Evolutionary conservation across 164 flowering plant species (phyloP).

Genomic region (Cinnamomum chago): DNA sequence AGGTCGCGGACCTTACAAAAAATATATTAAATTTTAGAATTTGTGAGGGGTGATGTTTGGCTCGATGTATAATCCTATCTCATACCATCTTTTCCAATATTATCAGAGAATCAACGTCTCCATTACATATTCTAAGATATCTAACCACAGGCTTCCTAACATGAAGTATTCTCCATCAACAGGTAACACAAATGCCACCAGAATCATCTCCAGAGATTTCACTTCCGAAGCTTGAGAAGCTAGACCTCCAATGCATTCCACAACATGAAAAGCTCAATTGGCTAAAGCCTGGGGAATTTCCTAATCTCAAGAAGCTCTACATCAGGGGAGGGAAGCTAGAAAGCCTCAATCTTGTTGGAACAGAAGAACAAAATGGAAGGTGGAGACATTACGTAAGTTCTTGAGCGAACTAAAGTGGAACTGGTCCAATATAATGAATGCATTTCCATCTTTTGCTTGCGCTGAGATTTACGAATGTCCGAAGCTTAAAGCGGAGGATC

Average conservation of each 20-base stretch:
- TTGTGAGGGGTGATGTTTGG: too few relatives aligned
- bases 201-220: background rate
- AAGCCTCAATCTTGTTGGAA: background rate
- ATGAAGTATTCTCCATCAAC: too few relatives aligned
- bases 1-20: too few relatives aligned
- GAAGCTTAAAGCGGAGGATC: background rate
- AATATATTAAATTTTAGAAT: too few relatives aligned
- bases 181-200: background rate
- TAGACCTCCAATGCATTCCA: slow-evolving; percentile 35
- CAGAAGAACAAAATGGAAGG: slow-evolving; percentile 7
- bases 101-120: too few relatives aligned
- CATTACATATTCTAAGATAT: too few relatives aligned
- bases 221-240: slow-evolving; percentile 18
- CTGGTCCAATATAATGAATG: background rate
- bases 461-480: slow-evolving; percentile 17
- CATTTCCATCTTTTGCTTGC: slow-evolving; percentile 19
- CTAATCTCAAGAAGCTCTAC: slow-evolving; percentile 24
- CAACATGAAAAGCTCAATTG: slow-evolving; percentile 8
- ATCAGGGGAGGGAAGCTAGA: slow-evolving; percentile 34
- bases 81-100: too few relatives aligned
- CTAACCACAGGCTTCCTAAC: too few relatives aligned
- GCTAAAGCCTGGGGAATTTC: slow-evolving; percentile 14
- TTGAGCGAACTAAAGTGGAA: slow-evolving; percentile 16
- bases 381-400: slow-evolving; percentile 27
- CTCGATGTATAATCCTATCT: too few relatives aligned